Evolutionary conservation across 192 early-diverging fungal species (phyloP).

Genomic region (Coemansia sp.): DNA sequence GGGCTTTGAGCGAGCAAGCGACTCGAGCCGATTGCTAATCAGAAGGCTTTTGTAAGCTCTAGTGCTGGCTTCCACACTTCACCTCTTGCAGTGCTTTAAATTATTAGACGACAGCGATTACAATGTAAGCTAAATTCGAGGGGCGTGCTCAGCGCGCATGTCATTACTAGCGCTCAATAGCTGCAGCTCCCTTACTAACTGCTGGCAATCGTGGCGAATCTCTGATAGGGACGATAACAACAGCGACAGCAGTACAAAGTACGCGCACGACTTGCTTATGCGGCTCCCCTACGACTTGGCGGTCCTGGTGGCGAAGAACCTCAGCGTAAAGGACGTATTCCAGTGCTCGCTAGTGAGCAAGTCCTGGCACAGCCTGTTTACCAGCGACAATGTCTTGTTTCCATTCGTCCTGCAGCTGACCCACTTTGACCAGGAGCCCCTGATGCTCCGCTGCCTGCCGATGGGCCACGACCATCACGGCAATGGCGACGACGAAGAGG

Average conservation of each 20-base stretch:
- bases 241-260: background rate
- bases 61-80: too few species aligned
- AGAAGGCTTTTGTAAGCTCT: too few species aligned
- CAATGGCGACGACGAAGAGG: background rate
- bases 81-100: too few species aligned
- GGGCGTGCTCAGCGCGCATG: too few species aligned
- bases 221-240: background rate
- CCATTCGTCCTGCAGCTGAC: constrained; percentile 35
- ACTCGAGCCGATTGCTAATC: too few species aligned
- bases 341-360: constrained; percentile 37
- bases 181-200: background rate
- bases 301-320: constrained; percentile 23
- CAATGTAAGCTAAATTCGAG: too few species aligned
- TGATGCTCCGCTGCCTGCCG: constrained; percentile 41
- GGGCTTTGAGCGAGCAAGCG: too few species aligned
- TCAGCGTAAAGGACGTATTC: constrained; percentile 28
- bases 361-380: constrained; percentile 33
- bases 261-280: constrained; percentile 26
- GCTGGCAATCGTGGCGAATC: background rate
- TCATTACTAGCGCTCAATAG: too few species aligned
- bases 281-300: constrained; percentile 50
- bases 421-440: constrained; percentile 54
- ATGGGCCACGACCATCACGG: constrained; percentile 15
- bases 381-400: constrained; percentile 19
- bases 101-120: too few species aligned